A percentile compares a stretch with the other conserved stretches of the same genome.
These are phyloP conservation scores for Hymenoscyphus scutula DNA, from an alignment of 2,329 filamentous ascomycete genomes.

Conservation along the genomic window DNA sequence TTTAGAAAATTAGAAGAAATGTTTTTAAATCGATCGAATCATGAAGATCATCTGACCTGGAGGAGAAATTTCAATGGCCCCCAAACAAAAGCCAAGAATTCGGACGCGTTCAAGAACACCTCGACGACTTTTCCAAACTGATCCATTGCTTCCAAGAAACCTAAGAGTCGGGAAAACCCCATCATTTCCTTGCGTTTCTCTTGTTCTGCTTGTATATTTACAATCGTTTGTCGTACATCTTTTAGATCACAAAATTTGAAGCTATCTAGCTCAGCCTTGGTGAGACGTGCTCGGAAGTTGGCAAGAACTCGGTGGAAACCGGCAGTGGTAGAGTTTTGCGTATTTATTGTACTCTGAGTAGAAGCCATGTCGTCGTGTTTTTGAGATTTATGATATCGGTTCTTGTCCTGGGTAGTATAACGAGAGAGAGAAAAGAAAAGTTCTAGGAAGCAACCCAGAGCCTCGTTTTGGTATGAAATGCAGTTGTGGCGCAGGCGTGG, in stretches of 20 bases:
- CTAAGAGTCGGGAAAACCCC: conserved; percentile 21
- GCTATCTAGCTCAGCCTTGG: conserved; percentile 6
- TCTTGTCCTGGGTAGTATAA: no score
- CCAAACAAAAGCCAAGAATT: conserved; percentile 38
- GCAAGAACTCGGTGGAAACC: no score
- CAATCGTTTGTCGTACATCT: conserved; percentile 13
- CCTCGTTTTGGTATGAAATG: no score
- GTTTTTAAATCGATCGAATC: conserved; percentile 2
- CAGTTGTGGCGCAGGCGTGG: no score
- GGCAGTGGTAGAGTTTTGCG: no score
- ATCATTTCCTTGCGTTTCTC: conserved; percentile 27
- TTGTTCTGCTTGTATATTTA: conserved; percentile 30
- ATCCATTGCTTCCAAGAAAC: conserved; percentile 38
- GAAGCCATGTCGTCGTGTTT: no score
- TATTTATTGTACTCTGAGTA: no score
- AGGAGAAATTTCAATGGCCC: conserved; percentile 41
- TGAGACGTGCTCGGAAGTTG: background rate
- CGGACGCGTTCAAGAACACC: conserved; percentile 36
- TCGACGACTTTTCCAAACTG: conserved; percentile 40
- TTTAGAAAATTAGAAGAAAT: conserved; percentile 4
- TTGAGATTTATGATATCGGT: no score
- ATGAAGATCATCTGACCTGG: conserved; percentile 6
- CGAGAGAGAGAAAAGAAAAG: no score
- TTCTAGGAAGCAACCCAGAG: no score
- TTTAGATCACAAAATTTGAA: conserved; percentile 6